These are phyloP conservation scores for Ashbya aceris DNA, from an alignment of 1,139 yeast genomes.

Conservation along the genomic window DNA sequence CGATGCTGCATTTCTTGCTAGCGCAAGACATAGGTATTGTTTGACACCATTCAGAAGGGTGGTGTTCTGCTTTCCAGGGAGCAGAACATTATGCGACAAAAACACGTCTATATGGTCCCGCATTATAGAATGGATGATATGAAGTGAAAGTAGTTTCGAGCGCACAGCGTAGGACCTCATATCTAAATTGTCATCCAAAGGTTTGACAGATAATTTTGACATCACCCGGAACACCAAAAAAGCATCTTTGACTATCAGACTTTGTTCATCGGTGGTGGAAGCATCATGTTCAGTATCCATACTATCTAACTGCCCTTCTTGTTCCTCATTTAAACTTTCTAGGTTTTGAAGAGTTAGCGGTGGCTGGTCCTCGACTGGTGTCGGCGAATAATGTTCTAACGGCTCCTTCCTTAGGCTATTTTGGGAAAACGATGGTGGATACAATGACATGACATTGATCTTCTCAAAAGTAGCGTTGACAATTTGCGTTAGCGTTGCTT, in stretches of 20 bases:
- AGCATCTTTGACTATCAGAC: slow-evolving; percentile 77
- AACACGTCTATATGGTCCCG: slow-evolving; percentile 81
- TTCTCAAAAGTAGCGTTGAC: slow-evolving; percentile 79
- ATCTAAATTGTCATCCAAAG: slow-evolving; percentile 68
- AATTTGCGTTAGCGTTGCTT: slow-evolving; percentile 88
- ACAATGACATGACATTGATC: slow-evolving; percentile 32
- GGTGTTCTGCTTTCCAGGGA: slow-evolving; percentile 52
- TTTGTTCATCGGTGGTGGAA: slow-evolving; percentile 45
- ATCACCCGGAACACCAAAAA: slow-evolving; percentile 86
- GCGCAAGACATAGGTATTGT: slow-evolving; percentile 71
- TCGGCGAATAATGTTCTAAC: slow-evolving; percentile 2
- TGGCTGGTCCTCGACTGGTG: slow-evolving; percentile 12
- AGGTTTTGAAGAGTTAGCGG: slow-evolving; percentile 51
- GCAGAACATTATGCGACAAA: slow-evolving; percentile 51
- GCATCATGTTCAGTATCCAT: slow-evolving; percentile 26
- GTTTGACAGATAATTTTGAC: slow-evolving; percentile 85
- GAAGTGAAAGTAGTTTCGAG: slow-evolving; percentile 80
- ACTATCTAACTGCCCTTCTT: slow-evolving; percentile 45
- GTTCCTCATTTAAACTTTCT: slow-evolving; percentile 49
- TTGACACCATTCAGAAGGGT: slow-evolving; percentile 71
- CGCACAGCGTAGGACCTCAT: slow-evolving; percentile 88
- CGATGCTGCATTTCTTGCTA: slow-evolving; percentile 89
- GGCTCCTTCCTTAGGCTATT: slow-evolving; percentile 5
- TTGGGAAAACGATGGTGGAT: slow-evolving; percentile 12
- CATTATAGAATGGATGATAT: slow-evolving; percentile 76